Conservation (phyloP, 345 rosid genomes). For the Syzygium jambos region DNA sequence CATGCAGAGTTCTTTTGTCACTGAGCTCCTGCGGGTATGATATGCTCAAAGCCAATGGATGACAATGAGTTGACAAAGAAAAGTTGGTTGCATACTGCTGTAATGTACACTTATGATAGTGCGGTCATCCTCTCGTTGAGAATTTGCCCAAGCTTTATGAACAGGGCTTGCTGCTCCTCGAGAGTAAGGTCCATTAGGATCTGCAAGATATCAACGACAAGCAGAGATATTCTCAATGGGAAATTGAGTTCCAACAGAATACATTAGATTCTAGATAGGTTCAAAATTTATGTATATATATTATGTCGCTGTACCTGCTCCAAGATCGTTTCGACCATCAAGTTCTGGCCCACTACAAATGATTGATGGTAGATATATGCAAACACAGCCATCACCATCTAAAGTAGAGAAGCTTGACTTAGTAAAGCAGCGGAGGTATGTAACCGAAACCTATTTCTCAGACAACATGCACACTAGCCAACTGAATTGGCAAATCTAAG, state of each 20-base stretch:
- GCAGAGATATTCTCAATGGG: not conserved
- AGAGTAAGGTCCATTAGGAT: slow-evolving; percentile 44
- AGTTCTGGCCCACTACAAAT: slow-evolving; percentile 48
- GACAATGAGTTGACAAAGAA: not conserved
- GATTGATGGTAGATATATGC: slow-evolving; percentile 93
- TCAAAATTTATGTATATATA: not conserved
- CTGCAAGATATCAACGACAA: slow-evolving; percentile 15
- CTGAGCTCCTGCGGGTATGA: not conserved
- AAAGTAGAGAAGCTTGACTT: slow-evolving; percentile 7
- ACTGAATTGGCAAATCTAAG: not conserved
- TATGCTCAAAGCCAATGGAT: not conserved
- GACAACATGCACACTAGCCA: not conserved
- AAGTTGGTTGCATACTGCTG: not conserved
- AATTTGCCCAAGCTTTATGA: slow-evolving; percentile 50
- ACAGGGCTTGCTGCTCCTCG: slow-evolving; percentile 64
- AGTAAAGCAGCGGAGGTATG: not conserved
- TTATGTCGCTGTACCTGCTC: slow-evolving; percentile 46
- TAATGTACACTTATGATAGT: not conserved
- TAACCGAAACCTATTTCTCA: not conserved
- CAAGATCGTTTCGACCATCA: slow-evolving; percentile 59
- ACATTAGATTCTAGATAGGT: not conserved
- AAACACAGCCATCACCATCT: slow-evolving; percentile 99
- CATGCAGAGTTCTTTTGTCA: not conserved
- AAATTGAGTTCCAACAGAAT: not conserved
- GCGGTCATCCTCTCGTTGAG: not conserved